Conservation (phyloP, 2,329 filamentous ascomycete species). For the Epicoccum nigrum region DNA sequence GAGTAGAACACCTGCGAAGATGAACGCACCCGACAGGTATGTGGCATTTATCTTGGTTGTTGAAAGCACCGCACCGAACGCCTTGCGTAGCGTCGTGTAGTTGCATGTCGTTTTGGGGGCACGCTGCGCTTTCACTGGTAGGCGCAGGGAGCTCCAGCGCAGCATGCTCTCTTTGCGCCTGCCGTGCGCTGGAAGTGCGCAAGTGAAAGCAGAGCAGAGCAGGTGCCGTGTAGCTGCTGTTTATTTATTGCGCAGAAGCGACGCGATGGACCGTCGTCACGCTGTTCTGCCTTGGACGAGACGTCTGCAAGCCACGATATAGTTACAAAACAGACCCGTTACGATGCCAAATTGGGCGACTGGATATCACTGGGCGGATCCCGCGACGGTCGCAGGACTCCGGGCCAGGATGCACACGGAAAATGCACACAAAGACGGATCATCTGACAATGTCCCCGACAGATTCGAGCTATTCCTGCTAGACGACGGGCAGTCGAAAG, state of each 20-base stretch:
- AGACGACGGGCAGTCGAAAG: constrained; percentile 87
- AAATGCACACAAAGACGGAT: not conserved
- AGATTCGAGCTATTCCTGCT: constrained; percentile 93
- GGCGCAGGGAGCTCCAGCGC: no score
- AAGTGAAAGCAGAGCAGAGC: not conserved
- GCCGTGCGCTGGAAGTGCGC: not conserved
- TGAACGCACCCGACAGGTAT: constrained; percentile 50
- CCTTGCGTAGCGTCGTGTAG: not conserved
- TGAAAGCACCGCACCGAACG: not conserved
- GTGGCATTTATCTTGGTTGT: constrained; percentile 3
- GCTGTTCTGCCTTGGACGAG: not conserved
- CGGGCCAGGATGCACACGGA: not conserved
- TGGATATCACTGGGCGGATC: not conserved
- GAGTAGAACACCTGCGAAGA: constrained; percentile 25
- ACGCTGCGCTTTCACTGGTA: not conserved
- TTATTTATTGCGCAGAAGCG: not conserved
- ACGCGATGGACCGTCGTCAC: not conserved
- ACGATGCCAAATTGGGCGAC: not conserved
- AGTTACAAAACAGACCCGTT: not conserved
- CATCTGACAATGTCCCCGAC: constrained; percentile 1
- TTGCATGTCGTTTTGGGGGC: not conserved
- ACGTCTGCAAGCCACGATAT: not conserved
- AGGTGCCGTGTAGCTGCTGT: not conserved
- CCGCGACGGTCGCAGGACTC: not conserved
- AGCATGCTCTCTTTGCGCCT: not conserved